Percentiles rank a stretch among this genome's conserved stretches.
Conservation (phyloP, 2,329 filamentous ascomycete species). For the Thielaviopsis ethacetica region DNA sequence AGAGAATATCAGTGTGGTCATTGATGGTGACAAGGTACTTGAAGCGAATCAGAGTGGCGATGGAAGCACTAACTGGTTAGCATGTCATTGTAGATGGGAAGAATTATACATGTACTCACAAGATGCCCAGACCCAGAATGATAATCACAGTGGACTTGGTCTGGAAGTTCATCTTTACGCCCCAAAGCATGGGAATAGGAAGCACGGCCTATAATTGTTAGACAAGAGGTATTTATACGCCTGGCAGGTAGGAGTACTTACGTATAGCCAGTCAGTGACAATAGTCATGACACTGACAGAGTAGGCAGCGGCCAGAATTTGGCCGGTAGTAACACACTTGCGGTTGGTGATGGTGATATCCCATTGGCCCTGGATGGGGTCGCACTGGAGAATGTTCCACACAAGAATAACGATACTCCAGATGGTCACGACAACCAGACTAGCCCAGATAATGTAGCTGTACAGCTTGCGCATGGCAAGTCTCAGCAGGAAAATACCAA, state of each 20-base stretch:
- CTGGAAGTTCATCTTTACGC: constrained; percentile 34
- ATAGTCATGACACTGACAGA: constrained; percentile 35
- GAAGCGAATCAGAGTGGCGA: constrained; percentile 36
- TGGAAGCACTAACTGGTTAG: constrained; percentile 26
- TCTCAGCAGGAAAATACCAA: constrained; percentile 34
- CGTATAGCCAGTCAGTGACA: constrained; percentile 37
- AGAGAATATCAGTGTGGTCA: constrained; percentile 29
- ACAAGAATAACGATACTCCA: constrained; percentile 33
- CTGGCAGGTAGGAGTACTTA: constrained; percentile 15
- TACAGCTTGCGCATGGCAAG: constrained; percentile 30
- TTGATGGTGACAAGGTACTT: constrained; percentile 30
- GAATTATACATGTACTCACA: constrained; percentile 20
- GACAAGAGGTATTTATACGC: neutral
- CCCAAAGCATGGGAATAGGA: constrained; percentile 38
- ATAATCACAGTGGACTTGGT: constrained; percentile 34
- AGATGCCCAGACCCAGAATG: constrained; percentile 33
- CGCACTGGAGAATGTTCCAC: constrained; percentile 36
- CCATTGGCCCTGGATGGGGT: constrained; percentile 34
- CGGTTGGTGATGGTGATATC: constrained; percentile 29
- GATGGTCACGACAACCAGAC: constrained; percentile 28
- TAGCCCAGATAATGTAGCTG: constrained; percentile 29
- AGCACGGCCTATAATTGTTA: constrained; percentile 25
- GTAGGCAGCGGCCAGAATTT: constrained; percentile 32
- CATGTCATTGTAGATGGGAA: neutral
- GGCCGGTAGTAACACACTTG: constrained; percentile 26